phyloP scores from a whole-genome alignment of 257 asterid genomes.

The Salvia hispanica region DNA sequence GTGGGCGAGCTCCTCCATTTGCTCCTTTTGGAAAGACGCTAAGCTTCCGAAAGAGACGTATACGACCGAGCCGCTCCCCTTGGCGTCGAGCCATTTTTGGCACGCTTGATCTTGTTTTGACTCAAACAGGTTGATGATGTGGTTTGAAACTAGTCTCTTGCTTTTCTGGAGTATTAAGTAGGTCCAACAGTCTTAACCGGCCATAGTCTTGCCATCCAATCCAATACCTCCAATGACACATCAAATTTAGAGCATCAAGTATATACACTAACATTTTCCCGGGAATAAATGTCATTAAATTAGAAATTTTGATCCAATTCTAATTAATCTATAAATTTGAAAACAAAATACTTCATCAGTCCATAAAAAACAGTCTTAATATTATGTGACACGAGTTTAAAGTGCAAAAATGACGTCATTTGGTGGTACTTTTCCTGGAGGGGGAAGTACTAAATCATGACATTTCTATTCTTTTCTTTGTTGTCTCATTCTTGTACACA shows the following conservation, averaged over 20 bases:
- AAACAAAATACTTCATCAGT: no score
- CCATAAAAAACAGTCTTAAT: no score
- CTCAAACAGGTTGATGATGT: constrained; percentile 33
- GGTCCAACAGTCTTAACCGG: constrained; percentile 42
- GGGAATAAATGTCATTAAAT: no score
- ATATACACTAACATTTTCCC: no score
- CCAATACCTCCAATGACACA: constrained; percentile 11
- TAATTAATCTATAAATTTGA: no score
- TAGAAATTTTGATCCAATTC: no score
- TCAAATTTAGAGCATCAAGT: not conserved
- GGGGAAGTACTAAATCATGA: no score
- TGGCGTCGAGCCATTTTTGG: constrained; percentile 39
- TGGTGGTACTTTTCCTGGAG: no score
- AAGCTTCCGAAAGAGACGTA: constrained; percentile 43
- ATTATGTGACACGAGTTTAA: no score
- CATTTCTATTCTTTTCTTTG: no score
- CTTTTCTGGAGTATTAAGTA: not conserved
- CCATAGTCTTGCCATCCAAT: constrained; percentile 38
- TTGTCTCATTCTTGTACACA: no score
- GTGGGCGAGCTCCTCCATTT: constrained; percentile 47
- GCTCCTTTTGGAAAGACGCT: constrained; percentile 27
- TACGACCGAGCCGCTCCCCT: constrained; percentile 22
- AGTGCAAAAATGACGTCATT: no score
- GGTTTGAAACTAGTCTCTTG: not conserved
- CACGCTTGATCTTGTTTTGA: constrained; percentile 31